Conservation (phyloP, 345 rosid species). For the Populus alba region DNA sequence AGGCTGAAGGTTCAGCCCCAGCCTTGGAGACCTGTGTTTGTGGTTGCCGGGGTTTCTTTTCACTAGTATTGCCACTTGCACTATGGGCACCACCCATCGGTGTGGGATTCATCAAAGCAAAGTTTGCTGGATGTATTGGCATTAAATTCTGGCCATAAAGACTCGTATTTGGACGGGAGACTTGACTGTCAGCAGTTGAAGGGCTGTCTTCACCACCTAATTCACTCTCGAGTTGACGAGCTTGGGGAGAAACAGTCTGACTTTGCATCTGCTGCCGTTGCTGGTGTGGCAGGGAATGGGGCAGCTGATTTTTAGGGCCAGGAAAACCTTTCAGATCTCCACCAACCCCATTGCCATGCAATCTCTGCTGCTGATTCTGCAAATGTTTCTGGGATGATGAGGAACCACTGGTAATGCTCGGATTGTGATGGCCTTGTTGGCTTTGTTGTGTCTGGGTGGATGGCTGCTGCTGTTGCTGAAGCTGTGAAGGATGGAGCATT, state of each 20-base stretch:
- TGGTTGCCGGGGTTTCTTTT: constrained; percentile 56
- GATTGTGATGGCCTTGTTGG: constrained; percentile 68
- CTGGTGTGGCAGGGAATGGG: constrained; percentile 55
- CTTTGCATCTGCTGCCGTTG: constrained; percentile 60
- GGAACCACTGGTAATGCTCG: constrained; percentile 66
- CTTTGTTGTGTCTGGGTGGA: constrained; percentile 49
- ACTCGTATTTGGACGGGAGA: constrained; percentile 51
- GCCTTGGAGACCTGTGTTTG: constrained; percentile 53
- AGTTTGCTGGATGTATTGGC: constrained; percentile 59
- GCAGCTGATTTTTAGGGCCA: constrained; percentile 46
- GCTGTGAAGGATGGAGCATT: constrained; percentile 76
- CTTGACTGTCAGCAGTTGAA: constrained; percentile 73
- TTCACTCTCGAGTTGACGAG: constrained; percentile 56
- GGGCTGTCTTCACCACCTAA: constrained; percentile 75
- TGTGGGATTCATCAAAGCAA: constrained; percentile 60
- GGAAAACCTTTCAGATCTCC: constrained; percentile 65
- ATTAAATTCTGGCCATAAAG: constrained; percentile 64
- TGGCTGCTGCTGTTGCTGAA: constrained; percentile 55
- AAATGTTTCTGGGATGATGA: constrained; percentile 75
- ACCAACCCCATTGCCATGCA: constrained; percentile 41
- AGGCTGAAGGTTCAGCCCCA: constrained; percentile 52
- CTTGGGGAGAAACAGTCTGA: constrained; percentile 59
- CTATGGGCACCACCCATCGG: constrained; percentile 45
- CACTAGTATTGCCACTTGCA: constrained; percentile 47
- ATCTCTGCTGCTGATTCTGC: constrained; percentile 73